Percentiles rank a stretch among this genome's conserved stretches.
Conservation (phyloP, 2,329 filamentous ascomycete species). For the Fusarium sp. region DNA sequence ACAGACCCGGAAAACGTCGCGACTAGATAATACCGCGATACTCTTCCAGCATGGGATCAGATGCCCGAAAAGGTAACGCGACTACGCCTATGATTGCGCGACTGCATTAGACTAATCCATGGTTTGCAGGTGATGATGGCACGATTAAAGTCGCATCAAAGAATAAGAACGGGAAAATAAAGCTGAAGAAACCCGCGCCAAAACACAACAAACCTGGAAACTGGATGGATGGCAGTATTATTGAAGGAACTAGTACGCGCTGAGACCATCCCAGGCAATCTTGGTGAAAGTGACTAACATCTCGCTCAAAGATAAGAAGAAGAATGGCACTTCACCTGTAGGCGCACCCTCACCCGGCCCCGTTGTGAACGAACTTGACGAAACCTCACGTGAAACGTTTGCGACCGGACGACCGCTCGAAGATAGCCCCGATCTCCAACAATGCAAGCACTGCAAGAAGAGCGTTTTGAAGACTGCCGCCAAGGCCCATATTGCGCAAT, state of each 20-base stretch:
- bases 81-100: conserved; percentile 17
- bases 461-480: conserved; percentile 82
- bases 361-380: conserved; percentile 77
- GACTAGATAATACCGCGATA: not conserved
- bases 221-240: conserved; percentile 76
- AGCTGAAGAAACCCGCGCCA: conserved; percentile 72
- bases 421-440: conserved; percentile 81
- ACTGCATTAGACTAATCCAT: conserved; percentile 35
- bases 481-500: conserved; percentile 84
- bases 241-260: conserved; percentile 71
- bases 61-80: conserved; percentile 51
- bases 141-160: conserved; percentile 75
- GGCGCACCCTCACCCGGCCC: conserved; percentile 65
- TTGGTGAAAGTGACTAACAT: conserved; percentile 15
- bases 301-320: conserved; percentile 67
- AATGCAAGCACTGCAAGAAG: conserved; percentile 96
- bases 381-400: conserved; percentile 82
- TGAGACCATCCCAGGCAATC: conserved; percentile 6
- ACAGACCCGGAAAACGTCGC: not conserved
- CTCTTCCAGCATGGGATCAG: conserved; percentile 40
- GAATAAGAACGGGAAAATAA: conserved; percentile 68
- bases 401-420: conserved; percentile 84
- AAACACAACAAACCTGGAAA: conserved; percentile 77
- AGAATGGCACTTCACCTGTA: conserved; percentile 59
- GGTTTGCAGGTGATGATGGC: conserved; percentile 64